phyloP scores from a whole-genome alignment of 2,329 filamentous ascomycete genomes.

The Reticulascus tulasneorum region DNA sequence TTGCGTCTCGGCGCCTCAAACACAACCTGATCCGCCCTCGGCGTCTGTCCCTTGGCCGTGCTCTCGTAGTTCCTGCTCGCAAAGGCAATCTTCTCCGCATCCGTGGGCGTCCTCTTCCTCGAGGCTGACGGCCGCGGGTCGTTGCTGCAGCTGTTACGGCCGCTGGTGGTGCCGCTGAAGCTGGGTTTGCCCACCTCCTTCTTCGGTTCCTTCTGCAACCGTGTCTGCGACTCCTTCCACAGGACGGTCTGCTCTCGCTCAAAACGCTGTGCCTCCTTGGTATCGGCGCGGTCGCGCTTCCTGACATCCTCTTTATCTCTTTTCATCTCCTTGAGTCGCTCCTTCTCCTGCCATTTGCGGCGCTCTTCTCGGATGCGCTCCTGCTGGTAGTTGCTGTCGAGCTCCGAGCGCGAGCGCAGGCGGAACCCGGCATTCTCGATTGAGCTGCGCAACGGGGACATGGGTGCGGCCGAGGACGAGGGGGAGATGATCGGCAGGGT shows the following conservation, averaged over 20 bases:
- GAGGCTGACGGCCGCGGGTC: conserved; percentile 24
- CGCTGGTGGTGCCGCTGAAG: conserved; percentile 27
- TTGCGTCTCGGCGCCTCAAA: conserved; percentile 40
- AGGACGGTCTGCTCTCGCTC: conserved; percentile 41
- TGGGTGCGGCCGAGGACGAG: conserved; percentile 29
- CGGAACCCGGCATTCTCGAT: conserved; percentile 61
- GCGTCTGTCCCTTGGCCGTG: conserved; percentile 27
- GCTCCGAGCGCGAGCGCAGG: conserved; percentile 56
- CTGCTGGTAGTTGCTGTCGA: conserved; percentile 47
- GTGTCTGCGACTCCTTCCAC: conserved; percentile 2
- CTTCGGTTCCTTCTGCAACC: conserved; percentile 8
- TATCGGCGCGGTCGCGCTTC: conserved; percentile 55
- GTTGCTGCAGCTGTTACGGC: conserved; percentile 23
- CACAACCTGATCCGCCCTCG: conserved; percentile 36
- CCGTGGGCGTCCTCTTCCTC: conserved; percentile 21
- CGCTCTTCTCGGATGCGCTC: conserved; percentile 59
- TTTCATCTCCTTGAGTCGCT: conserved; percentile 59
- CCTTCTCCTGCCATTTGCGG: conserved; percentile 59
- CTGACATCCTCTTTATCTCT: conserved; percentile 55
- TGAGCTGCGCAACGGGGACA: conserved; percentile 54
- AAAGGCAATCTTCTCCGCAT: conserved; percentile 40
- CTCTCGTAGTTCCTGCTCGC: conserved; percentile 44
- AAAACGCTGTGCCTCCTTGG: conserved; percentile 49
- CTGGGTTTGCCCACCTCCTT: conserved; percentile 34
- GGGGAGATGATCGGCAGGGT: conserved; percentile 22